phyloP scores from a whole-genome alignment of 345 rosid species.

The Microcos paniculata region DNA sequence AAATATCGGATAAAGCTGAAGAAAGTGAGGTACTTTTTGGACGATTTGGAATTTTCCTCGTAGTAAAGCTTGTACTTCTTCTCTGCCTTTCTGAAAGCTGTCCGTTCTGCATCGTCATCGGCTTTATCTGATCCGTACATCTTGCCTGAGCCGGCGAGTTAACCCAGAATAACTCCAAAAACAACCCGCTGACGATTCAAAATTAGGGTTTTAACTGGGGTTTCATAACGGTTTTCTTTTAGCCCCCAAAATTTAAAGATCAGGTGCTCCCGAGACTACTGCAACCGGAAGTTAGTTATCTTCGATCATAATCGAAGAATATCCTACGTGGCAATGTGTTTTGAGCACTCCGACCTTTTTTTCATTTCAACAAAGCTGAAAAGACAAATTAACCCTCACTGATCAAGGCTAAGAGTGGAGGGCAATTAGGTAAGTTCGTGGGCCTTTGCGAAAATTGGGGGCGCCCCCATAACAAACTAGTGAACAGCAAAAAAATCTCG shows the following conservation, averaged over 20 bases:
- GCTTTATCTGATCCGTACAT: constrained; percentile 68
- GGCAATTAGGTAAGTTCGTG: not conserved
- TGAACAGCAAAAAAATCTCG: constrained; percentile 5
- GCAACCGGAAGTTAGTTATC: not conserved
- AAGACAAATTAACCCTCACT: not conserved
- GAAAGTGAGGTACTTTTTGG: constrained; percentile 48
- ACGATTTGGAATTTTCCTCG: constrained; percentile 53
- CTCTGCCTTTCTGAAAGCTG: constrained; percentile 86
- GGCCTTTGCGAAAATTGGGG: not conserved
- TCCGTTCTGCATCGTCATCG: constrained; percentile 56
- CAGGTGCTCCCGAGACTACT: constrained; percentile 6
- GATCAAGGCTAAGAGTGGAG: not conserved
- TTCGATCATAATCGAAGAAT: not conserved
- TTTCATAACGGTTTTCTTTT: not conserved
- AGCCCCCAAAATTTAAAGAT: not conserved
- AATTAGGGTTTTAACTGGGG: constrained; percentile 22
- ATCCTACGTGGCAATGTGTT: not conserved
- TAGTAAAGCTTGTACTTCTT: constrained; percentile 88
- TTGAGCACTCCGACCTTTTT: not conserved
- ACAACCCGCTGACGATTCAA: constrained; percentile 1
- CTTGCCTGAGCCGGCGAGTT: not conserved
- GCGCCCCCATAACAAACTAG: not conserved
- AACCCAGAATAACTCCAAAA: not conserved
- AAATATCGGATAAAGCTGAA: constrained; percentile 8
- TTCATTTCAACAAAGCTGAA: not conserved